phyloP scores from a whole-genome alignment of 2,329 filamentous ascomycete genomes.

The Phaeosphaeriaceae sp. region DNA sequence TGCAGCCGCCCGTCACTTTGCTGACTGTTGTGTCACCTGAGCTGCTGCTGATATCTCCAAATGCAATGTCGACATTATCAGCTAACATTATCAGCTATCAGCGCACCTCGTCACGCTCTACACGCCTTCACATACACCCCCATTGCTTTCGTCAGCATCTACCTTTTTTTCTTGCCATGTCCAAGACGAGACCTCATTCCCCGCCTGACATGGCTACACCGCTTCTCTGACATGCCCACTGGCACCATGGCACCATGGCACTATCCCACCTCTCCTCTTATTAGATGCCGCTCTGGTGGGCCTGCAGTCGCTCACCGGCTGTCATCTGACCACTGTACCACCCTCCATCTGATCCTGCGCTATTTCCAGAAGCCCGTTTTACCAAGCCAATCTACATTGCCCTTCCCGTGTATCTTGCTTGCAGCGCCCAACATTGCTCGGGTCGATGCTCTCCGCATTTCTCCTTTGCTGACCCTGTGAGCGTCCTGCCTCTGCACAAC shows the following conservation, averaged over 20 bases:
- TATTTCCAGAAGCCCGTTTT: conserved; percentile 22
- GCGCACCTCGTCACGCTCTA: too few relatives aligned
- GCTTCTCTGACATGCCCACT: conserved; percentile 21
- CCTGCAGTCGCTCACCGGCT: conserved; percentile 13
- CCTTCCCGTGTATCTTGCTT: conserved; percentile 22
- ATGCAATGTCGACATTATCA: too few relatives aligned
- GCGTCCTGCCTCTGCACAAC: conserved; percentile 25
- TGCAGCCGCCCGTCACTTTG: conserved; percentile 10
- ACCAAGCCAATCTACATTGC: conserved; percentile 12
- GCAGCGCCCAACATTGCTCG: conserved; percentile 21
- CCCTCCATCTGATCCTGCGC: conserved; percentile 11
- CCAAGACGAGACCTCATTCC: too few relatives aligned
- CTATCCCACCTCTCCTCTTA: not conserved
- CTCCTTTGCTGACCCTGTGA: conserved; percentile 24
- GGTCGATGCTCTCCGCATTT: conserved; percentile 18
- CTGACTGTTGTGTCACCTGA: too few relatives aligned
- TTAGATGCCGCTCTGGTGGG: not conserved
- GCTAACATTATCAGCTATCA: too few relatives aligned
- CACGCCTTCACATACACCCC: too few relatives aligned
- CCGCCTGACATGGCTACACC: conserved; percentile 12
- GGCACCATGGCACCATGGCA: too few relatives aligned
- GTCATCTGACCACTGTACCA: conserved; percentile 39
- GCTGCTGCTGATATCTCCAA: too few relatives aligned
- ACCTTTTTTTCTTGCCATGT: too few relatives aligned
- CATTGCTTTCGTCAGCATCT: too few relatives aligned